phyloP scores from a whole-genome alignment of 106 monocot species.

The Agapanthus africanus region DNA sequence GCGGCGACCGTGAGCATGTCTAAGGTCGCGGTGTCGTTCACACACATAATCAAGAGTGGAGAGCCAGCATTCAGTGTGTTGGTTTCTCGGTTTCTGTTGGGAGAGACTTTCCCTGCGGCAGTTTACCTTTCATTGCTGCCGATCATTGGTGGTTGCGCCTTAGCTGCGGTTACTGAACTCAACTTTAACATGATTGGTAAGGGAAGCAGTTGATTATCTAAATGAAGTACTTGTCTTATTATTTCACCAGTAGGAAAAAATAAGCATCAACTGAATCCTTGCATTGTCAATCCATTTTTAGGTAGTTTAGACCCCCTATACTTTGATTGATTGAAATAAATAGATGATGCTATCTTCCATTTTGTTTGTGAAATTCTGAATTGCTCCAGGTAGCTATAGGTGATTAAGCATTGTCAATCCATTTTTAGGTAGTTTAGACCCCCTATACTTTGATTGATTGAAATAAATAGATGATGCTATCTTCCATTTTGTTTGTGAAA shows the following conservation, averaged over 20 bases:
- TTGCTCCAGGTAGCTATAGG: neutral
- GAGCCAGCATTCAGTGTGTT: constrained; percentile 86
- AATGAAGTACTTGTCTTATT: neutral
- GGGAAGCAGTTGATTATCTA: neutral
- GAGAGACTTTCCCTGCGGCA: constrained; percentile 63
- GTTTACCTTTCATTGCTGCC: constrained; percentile 67
- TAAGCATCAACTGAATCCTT: neutral
- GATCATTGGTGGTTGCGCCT: constrained; percentile 90
- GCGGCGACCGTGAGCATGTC: constrained; percentile 87
- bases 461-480: no score
- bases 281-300: no score
- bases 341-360: neutral
- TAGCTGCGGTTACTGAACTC: constrained; percentile 84
- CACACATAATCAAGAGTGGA: constrained; percentile 77
- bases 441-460: no score
- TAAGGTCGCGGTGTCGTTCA: constrained; percentile 82
- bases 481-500: no score
- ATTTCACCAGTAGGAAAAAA: neutral
- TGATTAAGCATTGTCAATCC: neutral
- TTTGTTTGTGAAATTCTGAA: no score
- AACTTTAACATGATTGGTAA: constrained; percentile 95
- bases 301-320: no score
- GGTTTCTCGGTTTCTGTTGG: constrained; percentile 70
- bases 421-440: no score
- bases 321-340: no score